Base-by-base conservation (phyloP, 495 filamentous ascomycete species). In the Penicillium silybi region DNA sequence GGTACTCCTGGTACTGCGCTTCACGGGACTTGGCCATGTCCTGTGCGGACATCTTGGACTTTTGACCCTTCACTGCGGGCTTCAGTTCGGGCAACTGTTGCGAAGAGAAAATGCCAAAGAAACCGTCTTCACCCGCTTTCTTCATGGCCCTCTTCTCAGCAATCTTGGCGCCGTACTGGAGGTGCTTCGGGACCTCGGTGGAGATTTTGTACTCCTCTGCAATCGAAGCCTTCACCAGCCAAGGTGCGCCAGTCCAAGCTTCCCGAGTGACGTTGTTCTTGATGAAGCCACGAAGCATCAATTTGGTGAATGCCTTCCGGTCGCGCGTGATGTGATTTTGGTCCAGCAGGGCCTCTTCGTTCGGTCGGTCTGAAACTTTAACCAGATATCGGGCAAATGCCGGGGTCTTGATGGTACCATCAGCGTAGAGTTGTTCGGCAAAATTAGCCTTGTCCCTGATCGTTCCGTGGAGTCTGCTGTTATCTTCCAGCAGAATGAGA, bases 211-310 rank as follows among this genome's bases (percentile, higher is more conserved):
- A 95, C 54, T 85, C 77, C 26, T 84, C 82, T 1, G 95, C 95
- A 41, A 96, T 82, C 43, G 87, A 81, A 17, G 86, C 79, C 70
- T 96, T 97, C 18, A 97, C 92, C 32, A 95, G 66, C 93, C 93
- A 99, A 9, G 95, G 95, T 0, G 93, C 93, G 4, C 92, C 92
- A 39, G 81, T 88, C 92, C 92, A 97, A 0, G 91, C 80, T 59
- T 97, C 95, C 51, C 92, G 78, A 11, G 85, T 89, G 13, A 96
- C 86, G 6, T 90, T 93, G 70, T 95, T 92, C 62, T 96, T 96
- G 50, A 99, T 89, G 54, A 97, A 97, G 2, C 90, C 87, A 25
- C 92, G 85, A 45, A 99, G 75, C 67, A 96, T 89, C 41, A 92
- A 85, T 71, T 99, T 99, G 35, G 92, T 96, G 68, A 97, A 99